phyloP scores from a whole-genome alignment of 225 moss, liverwort and hornwort species.

The Polytrichum formosum region DNA sequence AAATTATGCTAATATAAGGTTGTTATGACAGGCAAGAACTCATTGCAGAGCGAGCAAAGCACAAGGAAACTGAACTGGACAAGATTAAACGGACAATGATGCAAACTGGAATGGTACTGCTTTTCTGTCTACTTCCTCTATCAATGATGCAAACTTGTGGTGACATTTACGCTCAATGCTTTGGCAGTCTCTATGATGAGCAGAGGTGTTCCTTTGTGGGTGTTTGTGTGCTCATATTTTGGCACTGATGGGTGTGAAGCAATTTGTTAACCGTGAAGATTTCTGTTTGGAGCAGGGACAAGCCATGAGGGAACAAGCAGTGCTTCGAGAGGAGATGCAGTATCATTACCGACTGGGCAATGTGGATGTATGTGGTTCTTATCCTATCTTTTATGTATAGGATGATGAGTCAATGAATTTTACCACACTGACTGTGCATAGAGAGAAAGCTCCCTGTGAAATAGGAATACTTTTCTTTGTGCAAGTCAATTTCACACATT shows the following conservation, averaged over 20 bases:
- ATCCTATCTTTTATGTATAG: too few relatives aligned
- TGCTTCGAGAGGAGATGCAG: conserved; percentile 97
- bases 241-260: background rate
- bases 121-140: background rate
- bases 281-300: conserved; percentile 58
- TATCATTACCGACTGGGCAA: conserved; percentile 95
- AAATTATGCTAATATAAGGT: background rate
- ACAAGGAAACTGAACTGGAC: conserved; percentile 86
- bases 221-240: background rate
- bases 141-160: background rate
- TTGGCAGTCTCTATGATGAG: background rate
- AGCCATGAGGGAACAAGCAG: conserved; percentile 97
- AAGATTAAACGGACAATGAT: conserved; percentile 90
- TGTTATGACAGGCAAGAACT: conserved; percentile 64
- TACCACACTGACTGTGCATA: background rate
- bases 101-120: conserved; percentile 87
- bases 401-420: too few relatives aligned
- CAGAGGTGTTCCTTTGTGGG: background rate
- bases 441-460: background rate
- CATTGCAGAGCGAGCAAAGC: conserved; percentile 71
- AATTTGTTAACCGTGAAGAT: background rate
- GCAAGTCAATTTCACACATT: too few relatives aligned
- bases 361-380: conserved; percentile 46
- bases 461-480: background rate
- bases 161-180: background rate